These are phyloP conservation scores for Simmondsia chinensis DNA, from an alignment of 148 eudicot species.

Conservation along the genomic window DNA sequence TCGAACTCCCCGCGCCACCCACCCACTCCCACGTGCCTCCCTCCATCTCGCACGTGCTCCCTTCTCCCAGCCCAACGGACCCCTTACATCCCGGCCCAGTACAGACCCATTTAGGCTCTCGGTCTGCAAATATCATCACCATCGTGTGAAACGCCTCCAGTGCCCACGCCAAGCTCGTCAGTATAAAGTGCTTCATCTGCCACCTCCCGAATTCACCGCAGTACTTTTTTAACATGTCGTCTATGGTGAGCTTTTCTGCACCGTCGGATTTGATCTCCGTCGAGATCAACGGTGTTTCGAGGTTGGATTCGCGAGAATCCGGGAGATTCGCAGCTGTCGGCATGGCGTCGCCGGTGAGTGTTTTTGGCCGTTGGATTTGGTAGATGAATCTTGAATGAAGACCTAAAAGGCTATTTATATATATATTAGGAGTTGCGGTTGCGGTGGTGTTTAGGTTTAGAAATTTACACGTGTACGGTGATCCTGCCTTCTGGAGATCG, in stretches of 20 bases:
- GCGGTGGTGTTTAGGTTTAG: too few relatives aligned
- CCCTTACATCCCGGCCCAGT: slow-evolving; percentile 14
- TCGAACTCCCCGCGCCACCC: slow-evolving; percentile 32
- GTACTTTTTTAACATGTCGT: slow-evolving; percentile 55
- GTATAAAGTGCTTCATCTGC: slow-evolving; percentile 61
- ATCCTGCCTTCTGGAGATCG: too few relatives aligned
- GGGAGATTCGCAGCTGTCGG: too few relatives aligned
- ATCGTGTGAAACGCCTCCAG: slow-evolving; percentile 88
- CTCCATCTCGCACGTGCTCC: slow-evolving; percentile 32
- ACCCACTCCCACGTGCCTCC: slow-evolving; percentile 76
- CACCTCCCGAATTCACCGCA: slow-evolving; percentile 90
- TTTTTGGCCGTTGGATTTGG: too few relatives aligned
- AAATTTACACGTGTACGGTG: too few relatives aligned
- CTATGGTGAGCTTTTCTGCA: slow-evolving; percentile 40
- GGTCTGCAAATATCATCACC: slow-evolving; percentile 94
- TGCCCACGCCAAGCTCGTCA: slow-evolving; percentile 87
- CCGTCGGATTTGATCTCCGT: slow-evolving; percentile 5
- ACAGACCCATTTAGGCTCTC: slow-evolving; percentile 73
- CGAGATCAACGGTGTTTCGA: slow-evolving; percentile 18
- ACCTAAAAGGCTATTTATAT: too few relatives aligned
- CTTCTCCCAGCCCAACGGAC: not conserved
- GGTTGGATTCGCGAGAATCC: too few relatives aligned
- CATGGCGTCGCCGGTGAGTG: too few relatives aligned
- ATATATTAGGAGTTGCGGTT: too few relatives aligned
- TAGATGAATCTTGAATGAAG: too few relatives aligned